phyloP scores from a whole-genome alignment of 441 rosid species.

The Pelargonium australe region DNA sequence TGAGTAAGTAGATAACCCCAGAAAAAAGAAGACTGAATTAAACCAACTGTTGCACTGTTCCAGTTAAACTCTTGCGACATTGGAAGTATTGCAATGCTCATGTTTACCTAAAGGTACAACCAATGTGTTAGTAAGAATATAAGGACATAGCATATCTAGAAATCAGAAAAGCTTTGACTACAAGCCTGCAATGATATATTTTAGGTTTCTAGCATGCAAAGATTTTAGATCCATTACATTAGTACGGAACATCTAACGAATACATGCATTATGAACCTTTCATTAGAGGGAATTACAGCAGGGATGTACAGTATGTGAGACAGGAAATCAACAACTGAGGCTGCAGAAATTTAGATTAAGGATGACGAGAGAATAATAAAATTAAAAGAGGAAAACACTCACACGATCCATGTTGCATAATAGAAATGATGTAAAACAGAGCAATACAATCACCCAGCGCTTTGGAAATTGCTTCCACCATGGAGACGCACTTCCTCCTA shows the following conservation, averaged over 20 bases:
- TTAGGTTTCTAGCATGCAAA: neutral
- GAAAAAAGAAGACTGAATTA: slow-evolving; percentile 97
- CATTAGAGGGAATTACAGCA: neutral
- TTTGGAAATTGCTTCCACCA: slow-evolving; percentile 85
- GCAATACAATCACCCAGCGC: slow-evolving; percentile 82
- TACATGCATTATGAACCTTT: slow-evolving; percentile 1
- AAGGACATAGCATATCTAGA: slow-evolving; percentile 1
- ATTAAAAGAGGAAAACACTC: slow-evolving; percentile 26
- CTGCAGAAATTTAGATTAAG: neutral
- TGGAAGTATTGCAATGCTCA: slow-evolving; percentile 98
- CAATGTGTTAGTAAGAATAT: slow-evolving; percentile 14
- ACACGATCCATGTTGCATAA: slow-evolving; percentile 98
- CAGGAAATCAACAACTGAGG: neutral
- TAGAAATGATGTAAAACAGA: slow-evolving; percentile 77
- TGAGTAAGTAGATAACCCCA: slow-evolving; percentile 98
- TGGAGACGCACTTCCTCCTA: slow-evolving; percentile 41
- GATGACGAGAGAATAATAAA: neutral
- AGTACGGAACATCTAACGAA: slow-evolving; percentile 4
- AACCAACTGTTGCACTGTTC: slow-evolving; percentile 96
- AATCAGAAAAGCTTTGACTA: neutral
- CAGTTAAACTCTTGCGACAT: slow-evolving; percentile 92
- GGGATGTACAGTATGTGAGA: neutral
- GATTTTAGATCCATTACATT: neutral
- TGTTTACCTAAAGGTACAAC: slow-evolving; percentile 63
- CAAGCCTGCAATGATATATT: neutral